A percentile compares a stretch with the other conserved stretches of the same genome.
These are phyloP conservation scores for Beauveria caledonica DNA, from an alignment of 2,329 filamentous ascomycete genomes.

Conservation along the genomic window DNA sequence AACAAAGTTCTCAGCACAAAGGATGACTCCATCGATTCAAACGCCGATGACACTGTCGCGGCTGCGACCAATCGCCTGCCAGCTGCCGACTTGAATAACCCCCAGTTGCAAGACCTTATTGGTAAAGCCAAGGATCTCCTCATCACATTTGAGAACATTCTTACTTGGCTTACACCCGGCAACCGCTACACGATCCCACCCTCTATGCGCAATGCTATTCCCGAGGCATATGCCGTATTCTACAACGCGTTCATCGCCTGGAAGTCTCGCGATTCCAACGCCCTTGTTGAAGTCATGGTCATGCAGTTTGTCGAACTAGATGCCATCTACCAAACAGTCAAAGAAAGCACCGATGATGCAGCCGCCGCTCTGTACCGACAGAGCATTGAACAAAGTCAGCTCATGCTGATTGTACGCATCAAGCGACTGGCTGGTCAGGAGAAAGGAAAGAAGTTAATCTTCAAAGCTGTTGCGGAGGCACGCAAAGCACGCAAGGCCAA, in stretches of 20 bases:
- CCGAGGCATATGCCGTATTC: slow-evolving; percentile 64
- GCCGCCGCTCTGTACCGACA: slow-evolving; percentile 70
- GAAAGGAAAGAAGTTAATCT: slow-evolving; percentile 62
- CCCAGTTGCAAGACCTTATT: slow-evolving; percentile 62
- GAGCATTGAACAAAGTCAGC: slow-evolving; percentile 73
- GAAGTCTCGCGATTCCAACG: slow-evolving; percentile 73
- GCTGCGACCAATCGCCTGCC: slow-evolving; percentile 36
- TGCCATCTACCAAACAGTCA: slow-evolving; percentile 75
- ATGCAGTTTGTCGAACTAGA: slow-evolving; percentile 78
- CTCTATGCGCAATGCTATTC: slow-evolving; percentile 52
- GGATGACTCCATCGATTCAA: slow-evolving; percentile 3
- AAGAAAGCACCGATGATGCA: slow-evolving; percentile 64
- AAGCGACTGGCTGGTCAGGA: slow-evolving; percentile 68
- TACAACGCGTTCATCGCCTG: slow-evolving; percentile 74
- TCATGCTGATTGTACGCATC: slow-evolving; percentile 71
- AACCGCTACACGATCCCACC: slow-evolving; percentile 62
- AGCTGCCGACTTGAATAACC: slow-evolving; percentile 46
- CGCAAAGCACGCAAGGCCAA: slow-evolving; percentile 56
- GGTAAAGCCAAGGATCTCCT: slow-evolving; percentile 70
- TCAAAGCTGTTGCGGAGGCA: slow-evolving; percentile 65
- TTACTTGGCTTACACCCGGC: slow-evolving; percentile 55
- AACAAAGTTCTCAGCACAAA: slow-evolving; percentile 70
- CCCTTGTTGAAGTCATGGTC: slow-evolving; percentile 77
- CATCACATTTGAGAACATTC: slow-evolving; percentile 66
- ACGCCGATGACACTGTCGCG: slow-evolving; percentile 49